These are phyloP conservation scores for Elasticomyces elasticus DNA, from an alignment of 495 filamentous ascomycete genomes.

Conservation along the genomic window DNA sequence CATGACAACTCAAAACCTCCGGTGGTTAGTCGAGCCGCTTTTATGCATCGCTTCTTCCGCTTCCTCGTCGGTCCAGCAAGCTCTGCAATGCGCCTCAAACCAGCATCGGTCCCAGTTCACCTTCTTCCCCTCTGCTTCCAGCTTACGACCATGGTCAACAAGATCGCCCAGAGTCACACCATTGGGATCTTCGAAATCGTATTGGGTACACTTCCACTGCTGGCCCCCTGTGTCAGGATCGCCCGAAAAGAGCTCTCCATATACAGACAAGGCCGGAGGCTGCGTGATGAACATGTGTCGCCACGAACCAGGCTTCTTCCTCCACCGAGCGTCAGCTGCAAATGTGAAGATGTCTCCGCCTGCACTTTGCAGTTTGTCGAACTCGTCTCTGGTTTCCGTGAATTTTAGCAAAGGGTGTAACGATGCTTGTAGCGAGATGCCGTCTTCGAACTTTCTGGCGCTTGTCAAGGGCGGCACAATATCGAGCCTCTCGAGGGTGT, in stretches of 20 bases:
- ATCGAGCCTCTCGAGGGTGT: neutral
- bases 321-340: neutral
- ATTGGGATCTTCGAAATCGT: neutral
- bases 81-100: neutral
- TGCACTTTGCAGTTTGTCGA: neutral
- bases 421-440: neutral
- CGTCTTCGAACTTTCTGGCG: neutral
- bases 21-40: neutral
- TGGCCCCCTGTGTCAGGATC: neutral
- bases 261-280: neutral
- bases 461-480: neutral
- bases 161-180: neutral
- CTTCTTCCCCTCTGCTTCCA: neutral
- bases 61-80: neutral
- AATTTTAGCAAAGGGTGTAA: neutral
- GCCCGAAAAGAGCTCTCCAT: neutral
- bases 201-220: neutral
- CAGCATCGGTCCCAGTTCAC: neutral
- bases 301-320: neutral
- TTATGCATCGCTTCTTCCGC: neutral
- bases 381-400: neutral
- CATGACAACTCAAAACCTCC: no score
- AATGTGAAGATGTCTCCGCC: neutral
- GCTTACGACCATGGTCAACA: neutral
- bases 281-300: neutral